Base-by-base conservation (phyloP, 2,329 filamentous ascomycete species). In the Fusarium redolens region DNA sequence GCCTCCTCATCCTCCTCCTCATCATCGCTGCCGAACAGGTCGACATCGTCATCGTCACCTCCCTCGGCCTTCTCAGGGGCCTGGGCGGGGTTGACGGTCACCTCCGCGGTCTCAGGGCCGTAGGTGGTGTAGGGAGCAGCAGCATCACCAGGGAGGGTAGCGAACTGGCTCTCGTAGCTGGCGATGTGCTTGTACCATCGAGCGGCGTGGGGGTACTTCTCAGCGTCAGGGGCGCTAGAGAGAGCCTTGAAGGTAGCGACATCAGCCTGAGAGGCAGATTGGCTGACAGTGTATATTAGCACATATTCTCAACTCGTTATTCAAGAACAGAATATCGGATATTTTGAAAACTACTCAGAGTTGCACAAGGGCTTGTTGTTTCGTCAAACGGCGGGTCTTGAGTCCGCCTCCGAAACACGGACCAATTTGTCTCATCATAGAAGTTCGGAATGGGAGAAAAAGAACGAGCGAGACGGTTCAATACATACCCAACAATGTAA, bases 101-200 rank as follows among this genome's bases (percentile, higher is more conserved):
- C 88, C 84, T 93, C 92, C 72, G 87, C 84, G 73, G 86, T 88
- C 80, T 97, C 95, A 75, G 96, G 96, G 81, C 96, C 96, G 87
- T 98, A 98, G 83, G 92, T 90, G 79, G 93, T 95, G 88, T 92
- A 93, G 77, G 92, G 88, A 89, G 96, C 95, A 84, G 93, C 92
- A 79, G 95, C 90, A 86, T 98, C 96, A 84, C 96, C 96, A 67
- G 94, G 90, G 58, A 99, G 93, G 75, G 91, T 93, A 80, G 92
- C 88, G 88, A 98, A 98, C 85, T 98, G 96, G 78, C 92, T 89
- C 89, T 97, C 92, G 88, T 93, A 97, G 79, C 93, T 93, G 84
- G 93, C 91, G 82, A 98, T 94, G 91, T 99, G 96, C 91, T 97
- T 97, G 92, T 97, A 98, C 96, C 96, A 99, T 85, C 96, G 93